Evolutionary conservation across 179 eudicot genomes (phyloP).

Genomic region (Patellifolia procumbens): DNA sequence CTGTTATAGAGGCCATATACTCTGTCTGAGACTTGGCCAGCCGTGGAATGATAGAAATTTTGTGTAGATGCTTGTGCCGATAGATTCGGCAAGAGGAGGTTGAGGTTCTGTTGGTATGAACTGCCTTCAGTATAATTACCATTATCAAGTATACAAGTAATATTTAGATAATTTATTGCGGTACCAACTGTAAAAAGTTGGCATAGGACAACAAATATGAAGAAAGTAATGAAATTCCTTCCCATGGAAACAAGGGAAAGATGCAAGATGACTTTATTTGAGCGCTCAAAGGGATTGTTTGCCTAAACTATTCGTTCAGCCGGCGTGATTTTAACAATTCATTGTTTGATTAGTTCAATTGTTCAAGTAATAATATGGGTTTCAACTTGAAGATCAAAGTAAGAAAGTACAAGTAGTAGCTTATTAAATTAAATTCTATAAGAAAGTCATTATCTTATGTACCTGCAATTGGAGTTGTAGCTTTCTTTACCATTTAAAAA

Average conservation of each 20-base stretch:
- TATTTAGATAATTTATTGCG: neutral
- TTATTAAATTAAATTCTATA: too few relatives aligned
- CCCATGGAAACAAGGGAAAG: constrained; percentile 15
- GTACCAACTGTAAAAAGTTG: neutral
- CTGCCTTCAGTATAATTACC: neutral
- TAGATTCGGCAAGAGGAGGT: constrained; percentile 13
- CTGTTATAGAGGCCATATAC: constrained; percentile 32
- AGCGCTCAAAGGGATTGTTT: neutral
- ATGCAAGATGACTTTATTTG: too few relatives aligned
- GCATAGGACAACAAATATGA: neutral
- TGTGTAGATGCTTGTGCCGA: neutral
- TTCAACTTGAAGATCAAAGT: too few relatives aligned
- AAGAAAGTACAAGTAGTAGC: too few relatives aligned
- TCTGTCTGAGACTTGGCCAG: constrained; percentile 14
- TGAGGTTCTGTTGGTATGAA: constrained; percentile 11
- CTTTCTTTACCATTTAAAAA: neutral
- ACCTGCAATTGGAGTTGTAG: neutral
- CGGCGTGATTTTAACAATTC: neutral
- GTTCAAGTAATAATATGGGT: too few relatives aligned
- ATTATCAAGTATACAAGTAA: neutral
- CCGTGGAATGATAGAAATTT: constrained; percentile 25
- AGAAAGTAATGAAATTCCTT: neutral
- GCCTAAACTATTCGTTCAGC: neutral
- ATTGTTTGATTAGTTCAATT: neutral
- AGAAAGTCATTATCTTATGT: neutral